phyloP scores from a whole-genome alignment of 2,329 filamentous ascomycete species.

The Beauveria bassiana region DNA sequence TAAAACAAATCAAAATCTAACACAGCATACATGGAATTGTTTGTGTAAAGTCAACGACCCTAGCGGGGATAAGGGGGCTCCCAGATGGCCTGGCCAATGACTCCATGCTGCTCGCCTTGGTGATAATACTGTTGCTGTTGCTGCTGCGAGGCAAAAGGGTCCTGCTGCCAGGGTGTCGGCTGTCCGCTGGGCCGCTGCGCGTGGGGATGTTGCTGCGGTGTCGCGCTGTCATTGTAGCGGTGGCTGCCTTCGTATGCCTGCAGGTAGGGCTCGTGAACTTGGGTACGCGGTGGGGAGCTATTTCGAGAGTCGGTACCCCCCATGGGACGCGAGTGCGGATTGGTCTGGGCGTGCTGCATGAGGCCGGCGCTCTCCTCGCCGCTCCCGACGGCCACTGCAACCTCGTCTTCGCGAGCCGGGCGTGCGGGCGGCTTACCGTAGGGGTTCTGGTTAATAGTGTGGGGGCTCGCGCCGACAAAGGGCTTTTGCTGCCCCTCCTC shows the following conservation, averaged over 20 bases:
- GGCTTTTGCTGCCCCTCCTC: conserved; percentile 14
- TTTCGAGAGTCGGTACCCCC: neutral
- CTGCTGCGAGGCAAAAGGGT: conserved; percentile 1
- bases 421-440: conserved; percentile 24
- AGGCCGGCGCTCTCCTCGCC: conserved; percentile 36
- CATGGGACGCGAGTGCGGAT: conserved; percentile 15
- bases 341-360: conserved; percentile 30
- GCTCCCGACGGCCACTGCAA: conserved; percentile 14
- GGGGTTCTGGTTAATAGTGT: conserved; percentile 29
- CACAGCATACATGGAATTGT: neutral
- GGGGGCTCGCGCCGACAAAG: conserved; percentile 26
- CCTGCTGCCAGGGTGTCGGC: neutral
- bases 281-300: neutral
- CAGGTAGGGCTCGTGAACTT: conserved; percentile 7
- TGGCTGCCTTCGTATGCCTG: neutral
- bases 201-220: conserved; percentile 3
- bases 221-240: neutral
- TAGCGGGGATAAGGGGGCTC: conserved; percentile 6
- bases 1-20: neutral
- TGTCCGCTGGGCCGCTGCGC: conserved; percentile 2
- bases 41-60: neutral
- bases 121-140: neutral
- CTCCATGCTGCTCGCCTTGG: conserved; percentile 7
- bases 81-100: conserved; percentile 12
- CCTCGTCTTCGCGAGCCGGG: conserved; percentile 15